Evolutionary conservation across 2,329 filamentous ascomycete genomes (phyloP), one percentile per base, ranked within the genome.

Genomic region (Tolypocladium pustulatum): DNA sequence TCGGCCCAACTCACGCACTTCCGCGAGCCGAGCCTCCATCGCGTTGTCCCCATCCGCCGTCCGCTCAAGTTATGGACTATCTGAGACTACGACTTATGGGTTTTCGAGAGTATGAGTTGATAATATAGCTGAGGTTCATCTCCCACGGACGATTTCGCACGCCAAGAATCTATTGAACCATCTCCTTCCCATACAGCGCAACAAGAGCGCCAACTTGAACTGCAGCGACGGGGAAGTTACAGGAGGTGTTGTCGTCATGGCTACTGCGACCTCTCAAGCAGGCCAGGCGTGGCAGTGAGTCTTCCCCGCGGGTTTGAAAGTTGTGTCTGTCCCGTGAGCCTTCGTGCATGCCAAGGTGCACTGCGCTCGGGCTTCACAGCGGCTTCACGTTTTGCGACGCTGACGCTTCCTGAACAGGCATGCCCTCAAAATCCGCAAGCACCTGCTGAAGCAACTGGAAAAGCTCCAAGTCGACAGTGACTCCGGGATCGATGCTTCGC

Each of bases 341-440:
- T 30, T 8, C 49, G 10, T 3, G 17, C 4, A n/a, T 34, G 49
- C 20, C 49, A 7, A 34, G 10, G 20, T n/a, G 9, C 30, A 53
- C 49, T 34, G 49, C 30, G 17, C 13, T 30, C 9, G 49, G 30
- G 20, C 30, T 34, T 53, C 49, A 17, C 30, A 22, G 30, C 30
- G 15, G 7, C 34, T 36, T 30, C 25, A 15, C 36, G 13, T 25
- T 34, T 34, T 25, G 17, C 30, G 30, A 40, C 54, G 41, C 58
- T 67, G 58, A 65, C 58, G 37, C 32, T 30, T 20, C 17, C 30
- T 56, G 8, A 63, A 54, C 62, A 80, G 78, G 59, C 65, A 72
- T 56, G 76, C 76, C 57, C 67, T 74, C 59, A 80, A 76, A 65
- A 58, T 76, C 46, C 75, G 75, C 61, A 76, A 72, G 63, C 68